Conservation (phyloP, 2,329 filamentous ascomycete species). For the Stachybotrys elegans region DNA sequence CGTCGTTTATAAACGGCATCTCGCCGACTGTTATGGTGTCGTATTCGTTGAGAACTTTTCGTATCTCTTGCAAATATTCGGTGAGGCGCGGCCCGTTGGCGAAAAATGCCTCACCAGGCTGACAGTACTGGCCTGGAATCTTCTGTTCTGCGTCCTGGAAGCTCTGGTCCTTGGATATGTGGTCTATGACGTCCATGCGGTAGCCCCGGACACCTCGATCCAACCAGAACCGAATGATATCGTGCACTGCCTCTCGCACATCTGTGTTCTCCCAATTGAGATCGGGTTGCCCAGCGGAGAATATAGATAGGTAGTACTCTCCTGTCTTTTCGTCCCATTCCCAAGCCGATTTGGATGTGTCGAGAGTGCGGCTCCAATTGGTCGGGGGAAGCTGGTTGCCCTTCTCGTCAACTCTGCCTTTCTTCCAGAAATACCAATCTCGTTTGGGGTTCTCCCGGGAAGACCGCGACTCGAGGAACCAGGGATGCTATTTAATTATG, state of each 20-base stretch:
- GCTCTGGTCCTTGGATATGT: slow-evolving; percentile 59
- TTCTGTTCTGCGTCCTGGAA: slow-evolving; percentile 53
- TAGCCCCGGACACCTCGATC: slow-evolving; percentile 68
- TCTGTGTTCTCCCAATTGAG: slow-evolving; percentile 75
- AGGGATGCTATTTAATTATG: slow-evolving; percentile 42
- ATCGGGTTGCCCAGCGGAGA: slow-evolving; percentile 71
- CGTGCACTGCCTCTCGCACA: slow-evolving; percentile 64
- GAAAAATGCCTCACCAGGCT: slow-evolving; percentile 52
- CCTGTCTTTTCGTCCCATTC: slow-evolving; percentile 65
- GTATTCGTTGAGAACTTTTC: slow-evolving; percentile 53
- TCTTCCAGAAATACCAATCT: slow-evolving; percentile 62
- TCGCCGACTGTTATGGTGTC: slow-evolving; percentile 68
- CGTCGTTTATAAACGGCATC: slow-evolving; percentile 40
- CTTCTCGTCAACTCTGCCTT: slow-evolving; percentile 45
- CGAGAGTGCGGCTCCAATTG: slow-evolving; percentile 62
- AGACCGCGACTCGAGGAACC: slow-evolving; percentile 63
- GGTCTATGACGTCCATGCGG: slow-evolving; percentile 70
- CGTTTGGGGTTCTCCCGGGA: slow-evolving; percentile 59
- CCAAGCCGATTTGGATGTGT: slow-evolving; percentile 58
- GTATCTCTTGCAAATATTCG: slow-evolving; percentile 64
- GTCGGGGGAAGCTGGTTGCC: slow-evolving; percentile 66
- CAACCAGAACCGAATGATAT: slow-evolving; percentile 76
- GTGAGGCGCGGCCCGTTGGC: slow-evolving; percentile 66
- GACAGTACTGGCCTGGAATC: slow-evolving; percentile 28
- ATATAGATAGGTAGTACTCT: slow-evolving; percentile 75